Base-by-base conservation (phyloP, 352 stramenopile species). In the Pythium phragmitis region DNA sequence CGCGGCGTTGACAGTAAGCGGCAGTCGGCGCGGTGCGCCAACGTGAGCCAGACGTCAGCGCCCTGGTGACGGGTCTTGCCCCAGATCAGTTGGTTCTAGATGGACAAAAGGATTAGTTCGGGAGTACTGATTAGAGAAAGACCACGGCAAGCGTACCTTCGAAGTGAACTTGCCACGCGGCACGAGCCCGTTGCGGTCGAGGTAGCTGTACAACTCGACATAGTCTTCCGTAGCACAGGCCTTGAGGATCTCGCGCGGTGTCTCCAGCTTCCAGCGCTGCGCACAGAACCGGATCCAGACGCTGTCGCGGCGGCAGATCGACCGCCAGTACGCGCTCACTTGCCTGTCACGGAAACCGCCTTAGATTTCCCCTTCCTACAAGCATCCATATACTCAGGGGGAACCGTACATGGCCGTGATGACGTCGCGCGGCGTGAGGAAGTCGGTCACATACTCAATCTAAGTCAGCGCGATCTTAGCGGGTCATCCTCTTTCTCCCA, bases 21-120 rank as follows among this genome's bases (percentile, higher is more conserved):
- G 67, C 83, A 92, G 60, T 92, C 85, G 11, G 81, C 67, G 3
- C 78, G 82, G 61, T 92, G 83, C 11, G 79, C 83, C 28, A 92
- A 66, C 5, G 80, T 91, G 51, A 92, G 71, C 83, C 83, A 92
- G 16, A 84, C 77, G 51, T 92, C 81, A 3, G 81, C 75, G n/a
- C 75, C 75, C 59, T 91, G 76, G 14, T 88, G 77, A 1, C 81
- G 75, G 23, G 68, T 80, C 26, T 82, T 82, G 4, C 81, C 83
- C 83, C 83, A 92, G 7, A 89, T 74, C 49, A 90, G 73, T 61
- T 89, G 79, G 26, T 87, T 74, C 61, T 77, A 49, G 17, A 3
- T 19, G 3, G 28, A 42, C 19, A 16, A 49, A 23, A 36, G 39
- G 21, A 21, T 51, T 12, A 63, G 33, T 30, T 45, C 33, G 17